Percentiles rank a stretch among this genome's conserved stretches.
Conservation (phyloP, 1,139 yeast species). For the Pneumocystis jirovecii region DNA sequence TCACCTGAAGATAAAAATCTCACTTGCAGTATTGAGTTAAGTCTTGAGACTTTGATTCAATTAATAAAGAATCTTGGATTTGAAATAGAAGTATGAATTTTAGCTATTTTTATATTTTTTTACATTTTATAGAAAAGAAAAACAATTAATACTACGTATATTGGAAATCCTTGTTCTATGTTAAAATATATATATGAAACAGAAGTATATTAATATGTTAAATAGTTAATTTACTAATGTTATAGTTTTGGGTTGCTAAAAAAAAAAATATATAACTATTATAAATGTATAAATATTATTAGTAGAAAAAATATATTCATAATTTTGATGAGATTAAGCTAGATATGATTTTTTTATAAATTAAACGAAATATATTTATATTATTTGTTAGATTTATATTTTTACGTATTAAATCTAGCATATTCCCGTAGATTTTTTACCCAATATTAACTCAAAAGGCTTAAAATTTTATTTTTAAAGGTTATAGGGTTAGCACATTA, state of each 20-base stretch:
- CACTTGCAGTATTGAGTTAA: conserved; percentile 46
- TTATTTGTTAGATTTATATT: background rate
- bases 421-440: background rate
- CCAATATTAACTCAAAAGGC: background rate
- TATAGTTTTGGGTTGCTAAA: conserved; percentile 46
- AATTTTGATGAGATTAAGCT: background rate
- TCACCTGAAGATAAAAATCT: conserved; percentile 22
- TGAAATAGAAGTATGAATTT: conserved; percentile 30
- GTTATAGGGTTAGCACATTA: background rate
- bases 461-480: background rate
- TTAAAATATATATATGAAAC: conserved; percentile 50
- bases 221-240: background rate
- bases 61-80: conserved; percentile 43
- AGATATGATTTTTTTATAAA: background rate
- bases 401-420: background rate
- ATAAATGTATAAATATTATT: background rate
- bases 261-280: background rate
- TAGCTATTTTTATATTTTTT: background rate
- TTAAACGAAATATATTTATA: background rate
- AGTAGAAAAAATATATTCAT: conserved; percentile 4
- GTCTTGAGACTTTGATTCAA: conserved; percentile 42
- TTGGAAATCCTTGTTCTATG: conserved; percentile 39
- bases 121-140: conserved; percentile 15
- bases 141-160: conserved; percentile 38
- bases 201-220: conserved; percentile 1